Evolutionary conservation across 2,329 filamentous ascomycete species (phyloP).

Genomic region (Thelonectria blattea): DNA sequence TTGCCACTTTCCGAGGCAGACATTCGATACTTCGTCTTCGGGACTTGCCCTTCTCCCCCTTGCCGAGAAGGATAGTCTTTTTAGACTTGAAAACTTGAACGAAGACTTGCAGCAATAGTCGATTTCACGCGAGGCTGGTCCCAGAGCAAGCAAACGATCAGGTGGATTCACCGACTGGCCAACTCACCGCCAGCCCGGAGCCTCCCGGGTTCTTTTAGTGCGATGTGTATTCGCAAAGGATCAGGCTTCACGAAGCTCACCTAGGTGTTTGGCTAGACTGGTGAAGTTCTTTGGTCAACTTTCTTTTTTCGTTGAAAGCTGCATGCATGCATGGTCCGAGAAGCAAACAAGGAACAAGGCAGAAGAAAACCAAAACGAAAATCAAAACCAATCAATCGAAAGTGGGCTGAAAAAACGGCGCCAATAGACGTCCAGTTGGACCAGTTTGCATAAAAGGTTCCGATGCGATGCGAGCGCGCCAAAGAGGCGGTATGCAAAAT

Average conservation of each 20-base stretch:
- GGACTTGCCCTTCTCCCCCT: no score
- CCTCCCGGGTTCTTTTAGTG: no score
- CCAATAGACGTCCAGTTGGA: neutral
- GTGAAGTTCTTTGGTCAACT: neutral
- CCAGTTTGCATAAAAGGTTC: slow-evolving; percentile 19
- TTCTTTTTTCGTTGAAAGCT: neutral
- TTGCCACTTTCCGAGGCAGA: no score
- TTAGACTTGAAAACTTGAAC: neutral
- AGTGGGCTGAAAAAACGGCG: neutral
- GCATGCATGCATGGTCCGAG: neutral
- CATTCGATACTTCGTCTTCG: no score
- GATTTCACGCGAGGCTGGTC: neutral
- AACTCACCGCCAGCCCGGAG: no score
- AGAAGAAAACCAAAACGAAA: no score
- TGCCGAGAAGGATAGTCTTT: no score
- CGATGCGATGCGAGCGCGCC: slow-evolving; percentile 10
- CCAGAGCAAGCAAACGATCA: neutral
- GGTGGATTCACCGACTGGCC: neutral
- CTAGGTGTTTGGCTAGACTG: no score
- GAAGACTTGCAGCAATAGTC: neutral
- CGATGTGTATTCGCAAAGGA: no score
- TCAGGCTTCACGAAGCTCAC: no score
- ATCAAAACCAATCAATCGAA: neutral
- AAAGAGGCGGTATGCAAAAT: slow-evolving; percentile 31
- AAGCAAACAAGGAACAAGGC: neutral